Evolutionary conservation across 1,284 basidiomycete species (phyloP).

Genomic region (Ceratobasidium sp.): DNA sequence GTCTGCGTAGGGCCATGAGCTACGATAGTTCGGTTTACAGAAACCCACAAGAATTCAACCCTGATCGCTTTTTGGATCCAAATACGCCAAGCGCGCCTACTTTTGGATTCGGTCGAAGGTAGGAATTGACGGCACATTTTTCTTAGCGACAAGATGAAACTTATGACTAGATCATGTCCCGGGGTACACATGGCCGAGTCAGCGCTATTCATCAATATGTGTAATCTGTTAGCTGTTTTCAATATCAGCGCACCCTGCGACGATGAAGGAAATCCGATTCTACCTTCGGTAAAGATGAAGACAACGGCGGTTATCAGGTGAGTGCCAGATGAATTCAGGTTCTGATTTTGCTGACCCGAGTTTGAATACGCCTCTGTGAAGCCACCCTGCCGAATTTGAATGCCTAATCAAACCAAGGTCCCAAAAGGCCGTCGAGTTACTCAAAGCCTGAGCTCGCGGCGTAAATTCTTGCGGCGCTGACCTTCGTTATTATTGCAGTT

Average conservation of each 20-base stretch:
- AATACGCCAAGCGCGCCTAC: background rate
- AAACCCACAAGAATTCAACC: slow-evolving; percentile 41
- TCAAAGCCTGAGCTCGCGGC: background rate
- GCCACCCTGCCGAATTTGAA: background rate
- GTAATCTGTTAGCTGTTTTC: background rate
- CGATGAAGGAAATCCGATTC: background rate
- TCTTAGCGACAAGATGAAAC: no score
- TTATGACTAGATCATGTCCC: slow-evolving; percentile 16
- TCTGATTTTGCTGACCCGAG: background rate
- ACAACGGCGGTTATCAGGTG: no score
- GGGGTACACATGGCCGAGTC: slow-evolving; percentile 28
- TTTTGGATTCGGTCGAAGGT: slow-evolving; percentile 29
- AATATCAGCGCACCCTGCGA: background rate
- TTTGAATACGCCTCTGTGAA: background rate
- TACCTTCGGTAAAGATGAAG: no score
- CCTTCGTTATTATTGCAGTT: no score
- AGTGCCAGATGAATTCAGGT: no score
- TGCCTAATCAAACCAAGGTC: slow-evolving; percentile 10
- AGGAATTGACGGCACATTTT: background rate
- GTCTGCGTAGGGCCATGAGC: slow-evolving; percentile 36
- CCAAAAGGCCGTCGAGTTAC: background rate
- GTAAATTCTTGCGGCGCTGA: no score
- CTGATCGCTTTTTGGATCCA: slow-evolving; percentile 42
- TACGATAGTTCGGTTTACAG: slow-evolving; percentile 37
- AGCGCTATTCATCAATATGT: slow-evolving; percentile 7